phyloP scores from a whole-genome alignment of 2,329 filamentous ascomycete species.

The Hymenoscyphus occultus region DNA sequence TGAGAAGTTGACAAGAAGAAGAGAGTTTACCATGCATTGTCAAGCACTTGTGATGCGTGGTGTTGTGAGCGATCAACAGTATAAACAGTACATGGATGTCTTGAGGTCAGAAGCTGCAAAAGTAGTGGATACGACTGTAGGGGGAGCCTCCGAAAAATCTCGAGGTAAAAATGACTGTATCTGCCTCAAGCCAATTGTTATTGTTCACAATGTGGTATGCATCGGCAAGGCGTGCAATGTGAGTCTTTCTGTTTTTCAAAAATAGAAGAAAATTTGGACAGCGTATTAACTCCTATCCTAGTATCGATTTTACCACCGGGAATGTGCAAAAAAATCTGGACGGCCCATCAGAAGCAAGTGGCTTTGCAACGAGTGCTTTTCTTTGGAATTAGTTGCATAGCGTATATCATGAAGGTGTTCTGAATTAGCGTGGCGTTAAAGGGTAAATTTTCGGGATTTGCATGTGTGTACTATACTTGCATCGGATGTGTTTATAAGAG shows the following conservation, averaged over 20 bases:
- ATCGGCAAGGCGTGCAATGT: slow-evolving; percentile 15
- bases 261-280: neutral
- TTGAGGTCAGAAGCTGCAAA: slow-evolving; percentile 11
- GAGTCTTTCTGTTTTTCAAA: slow-evolving; percentile 13
- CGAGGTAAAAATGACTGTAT: slow-evolving; percentile 22
- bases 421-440: slow-evolving; percentile 18
- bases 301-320: slow-evolving; percentile 21
- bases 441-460: neutral
- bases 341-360: slow-evolving; percentile 13
- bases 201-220: slow-evolving; percentile 24
- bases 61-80: slow-evolving; percentile 17
- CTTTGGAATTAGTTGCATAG: slow-evolving; percentile 15
- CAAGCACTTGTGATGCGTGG: slow-evolving; percentile 23
- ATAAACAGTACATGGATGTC: slow-evolving; percentile 19
- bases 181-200: slow-evolving; percentile 23
- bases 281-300: slow-evolving; percentile 20
- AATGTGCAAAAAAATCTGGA: slow-evolving; percentile 20
- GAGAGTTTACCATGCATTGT: slow-evolving; percentile 8
- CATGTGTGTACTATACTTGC: slow-evolving; percentile 5
- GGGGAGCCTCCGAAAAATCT: slow-evolving; percentile 7
- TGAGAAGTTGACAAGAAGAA: slow-evolving; percentile 14
- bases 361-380: slow-evolving; percentile 22
- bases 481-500: neutral
- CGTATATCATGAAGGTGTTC: neutral
- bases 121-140: slow-evolving; percentile 3